Evolutionary conservation across 352 stramenopile species (phyloP), one percentile per base, ranked within the genome.

Genomic region (Phytophthora nicotianae): DNA sequence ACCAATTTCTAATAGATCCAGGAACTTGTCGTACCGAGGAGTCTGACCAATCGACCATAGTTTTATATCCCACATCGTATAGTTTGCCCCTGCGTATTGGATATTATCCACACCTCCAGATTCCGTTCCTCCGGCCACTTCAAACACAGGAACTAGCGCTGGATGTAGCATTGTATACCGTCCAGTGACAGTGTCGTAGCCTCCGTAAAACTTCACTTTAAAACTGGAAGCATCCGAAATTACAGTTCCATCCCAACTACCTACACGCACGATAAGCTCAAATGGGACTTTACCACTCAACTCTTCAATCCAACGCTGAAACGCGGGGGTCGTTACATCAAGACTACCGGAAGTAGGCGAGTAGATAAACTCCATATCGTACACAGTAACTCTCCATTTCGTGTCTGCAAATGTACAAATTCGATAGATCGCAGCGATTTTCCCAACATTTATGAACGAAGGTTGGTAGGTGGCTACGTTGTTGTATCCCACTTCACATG

Each of bases 331-430:
- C 1, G 32, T 11, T 6, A 38, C 32, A n/a, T 38, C 32, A 4
- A 38, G 11, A 38, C 5, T 38, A 11, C n/a, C 13, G 32, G 32
- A 38, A 17, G 32, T 38, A n/a, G 32, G 32, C 32, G 32, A 38
- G 11, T 38, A 38, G 32, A 38, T 16, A n/a, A 17, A 38, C 32
- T 38, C 32, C 10, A n/a, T 38, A n/a, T n/a, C 50, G 11, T 37
- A 29, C 20, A 67, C n/a, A 6, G 16, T 42, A 14, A 67, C 29
- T 33, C 45, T 49, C 58, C 58, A 67, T 32, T 55, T 17, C 1
- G 58, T 67, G 19, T 67, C 35, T 9, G 24, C 23, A 35, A 43
- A 56, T 24, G 50, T 62, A 6, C 13, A n/a, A 16, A 49, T 13
- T 4, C 13, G n/a, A 13, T 50, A 17, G 2, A 50, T 16, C n/a